Percentiles rank a stretch among this genome's conserved stretches.
phyloP scores from a whole-genome alignment of 164 flowering plant species.

The Kalanchoe fedtschenkoi region DNA sequence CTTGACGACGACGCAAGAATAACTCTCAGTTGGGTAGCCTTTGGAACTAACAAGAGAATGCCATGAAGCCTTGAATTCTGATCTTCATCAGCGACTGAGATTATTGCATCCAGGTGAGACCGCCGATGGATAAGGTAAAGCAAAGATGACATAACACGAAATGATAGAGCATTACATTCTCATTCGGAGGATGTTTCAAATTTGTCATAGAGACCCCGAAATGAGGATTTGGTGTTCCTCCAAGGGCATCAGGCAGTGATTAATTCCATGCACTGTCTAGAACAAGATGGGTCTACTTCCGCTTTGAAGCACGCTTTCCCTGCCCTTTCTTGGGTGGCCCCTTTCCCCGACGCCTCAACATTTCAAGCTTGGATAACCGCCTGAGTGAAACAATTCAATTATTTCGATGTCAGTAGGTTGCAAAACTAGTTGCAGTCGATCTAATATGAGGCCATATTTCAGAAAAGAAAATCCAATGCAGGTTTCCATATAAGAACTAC shows the following conservation, averaged over 20 bases:
- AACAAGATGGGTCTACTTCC: conserved; percentile 12
- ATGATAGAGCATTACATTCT: too few relatives aligned
- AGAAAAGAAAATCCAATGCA: background rate
- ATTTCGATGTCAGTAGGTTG: background rate
- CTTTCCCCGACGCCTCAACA: conserved; percentile 83
- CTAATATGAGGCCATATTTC: background rate
- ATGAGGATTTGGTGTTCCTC: background rate
- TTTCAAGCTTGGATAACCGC: conserved; percentile 63
- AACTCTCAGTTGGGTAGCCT: too few relatives aligned
- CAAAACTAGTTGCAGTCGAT: background rate
- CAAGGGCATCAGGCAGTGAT: background rate
- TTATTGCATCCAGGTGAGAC: too few relatives aligned
- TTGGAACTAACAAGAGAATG: too few relatives aligned
- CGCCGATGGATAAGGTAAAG: too few relatives aligned
- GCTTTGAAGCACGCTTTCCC: conserved; percentile 64
- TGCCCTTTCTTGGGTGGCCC: conserved; percentile 89
- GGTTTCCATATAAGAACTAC: background rate
- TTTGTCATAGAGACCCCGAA: background rate
- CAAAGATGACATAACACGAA: too few relatives aligned
- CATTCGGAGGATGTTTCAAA: too few relatives aligned
- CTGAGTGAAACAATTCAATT: conserved; percentile 19
- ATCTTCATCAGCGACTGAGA: too few relatives aligned
- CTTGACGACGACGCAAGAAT: too few relatives aligned
- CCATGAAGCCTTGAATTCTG: too few relatives aligned
- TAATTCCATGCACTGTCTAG: background rate